Evolutionary conservation across 805 yeast genomes (phyloP), one percentile per base, ranked within the genome.

Genomic region (Ogataea nitratoaversa): DNA sequence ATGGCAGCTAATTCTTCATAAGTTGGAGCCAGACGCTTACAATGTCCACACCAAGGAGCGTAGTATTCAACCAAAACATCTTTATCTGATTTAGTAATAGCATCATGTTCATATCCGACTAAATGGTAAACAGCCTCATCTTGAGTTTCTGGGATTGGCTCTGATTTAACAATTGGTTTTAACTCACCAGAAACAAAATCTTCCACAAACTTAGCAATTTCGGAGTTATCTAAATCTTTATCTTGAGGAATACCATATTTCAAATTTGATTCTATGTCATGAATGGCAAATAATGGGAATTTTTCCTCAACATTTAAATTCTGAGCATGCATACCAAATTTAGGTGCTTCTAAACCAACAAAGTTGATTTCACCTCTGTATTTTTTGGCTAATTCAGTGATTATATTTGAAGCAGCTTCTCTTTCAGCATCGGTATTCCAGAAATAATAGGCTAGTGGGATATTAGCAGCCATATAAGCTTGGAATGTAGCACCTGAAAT

Each of bases 1-100:
- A 83, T 54, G 37, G 70, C 80, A 38, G 91, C 97, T 50, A 93
- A 76, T 60, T 90, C 93, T 62, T 86, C 95, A 72, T 80, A 91
- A 43, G 71, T 73, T 59, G 96, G 96, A 38, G 91, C 91, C 62
- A 89, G 74, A 66, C 77, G 85, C 74, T 87, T 88, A 73, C 96
- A 88, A 73, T 89, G 96, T 34, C 96, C 95, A 72, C 96, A 89
- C 96, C 96, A 90, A 68, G 95, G 95, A 36, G 98, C 97, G 60
- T 86, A 90, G 68, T 90, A 91, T 70, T 87, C 85, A 41, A 91
- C 95, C 42, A 90, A 66, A 28, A 85, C 82, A 60, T 84, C 91
- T 68, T 79, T 83, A 38, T 60, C 57, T 54, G 81, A 80, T 23
- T 64, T 65, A 38, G 87, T 74, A 44, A 87, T 67, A 25, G 73